Evolutionary conservation across 495 filamentous ascomycete genomes (phyloP).

Genomic region (Neurospora sp.): DNA sequence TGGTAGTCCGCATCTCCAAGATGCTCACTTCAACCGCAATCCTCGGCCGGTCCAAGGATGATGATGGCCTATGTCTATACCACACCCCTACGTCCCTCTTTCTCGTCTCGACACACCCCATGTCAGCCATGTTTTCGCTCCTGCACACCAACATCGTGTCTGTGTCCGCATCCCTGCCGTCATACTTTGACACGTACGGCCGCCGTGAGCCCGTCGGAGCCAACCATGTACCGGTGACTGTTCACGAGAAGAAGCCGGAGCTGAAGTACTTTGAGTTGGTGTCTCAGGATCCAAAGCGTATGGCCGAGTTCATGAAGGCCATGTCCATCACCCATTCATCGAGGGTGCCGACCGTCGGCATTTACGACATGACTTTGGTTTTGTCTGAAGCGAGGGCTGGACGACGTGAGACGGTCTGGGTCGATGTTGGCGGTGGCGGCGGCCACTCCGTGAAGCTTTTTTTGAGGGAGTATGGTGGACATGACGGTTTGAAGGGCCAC

Average conservation of each 20-base stretch:
- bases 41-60: conserved; percentile 9
- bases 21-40: conserved; percentile 23
- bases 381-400: conserved; percentile 5
- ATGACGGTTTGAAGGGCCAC: conserved; percentile 8
- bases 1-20: conserved; percentile 16
- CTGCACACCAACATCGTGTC: conserved; percentile 32
- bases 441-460: conserved; percentile 26
- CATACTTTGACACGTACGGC: conserved; percentile 27
- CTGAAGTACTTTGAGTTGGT: conserved; percentile 20
- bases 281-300: conserved; percentile 7
- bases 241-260: conserved; percentile 13
- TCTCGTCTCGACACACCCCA: conserved; percentile 10
- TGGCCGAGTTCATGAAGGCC: conserved; percentile 17
- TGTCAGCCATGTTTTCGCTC: conserved; percentile 43
- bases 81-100: conserved; percentile 23
- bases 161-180: conserved; percentile 15
- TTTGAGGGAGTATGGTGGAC: conserved; percentile 6
- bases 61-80: conserved; percentile 3
- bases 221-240: conserved; percentile 17
- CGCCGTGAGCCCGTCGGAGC: conserved; percentile 16
- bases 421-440: conserved; percentile 32
- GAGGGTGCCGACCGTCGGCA: conserved; percentile 20
- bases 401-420: conserved; percentile 13
- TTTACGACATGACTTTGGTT: conserved; percentile 21
- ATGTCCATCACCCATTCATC: conserved; percentile 12